Evolutionary conservation across 768 basidiomycete genomes (phyloP).

Genomic region (Mrakia frigida): DNA sequence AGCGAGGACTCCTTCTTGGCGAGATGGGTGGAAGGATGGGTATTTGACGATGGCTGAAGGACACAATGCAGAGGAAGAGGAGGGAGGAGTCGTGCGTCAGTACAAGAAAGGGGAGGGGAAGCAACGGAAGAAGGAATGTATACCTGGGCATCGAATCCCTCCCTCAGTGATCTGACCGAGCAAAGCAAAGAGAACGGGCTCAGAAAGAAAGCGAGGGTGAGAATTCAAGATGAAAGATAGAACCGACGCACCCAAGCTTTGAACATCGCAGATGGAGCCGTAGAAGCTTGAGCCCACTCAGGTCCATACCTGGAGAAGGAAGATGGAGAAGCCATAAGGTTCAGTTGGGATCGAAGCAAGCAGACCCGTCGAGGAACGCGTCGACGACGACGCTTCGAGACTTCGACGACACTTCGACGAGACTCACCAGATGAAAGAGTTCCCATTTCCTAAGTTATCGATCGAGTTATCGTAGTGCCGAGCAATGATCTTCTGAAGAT

Average conservation of each 20-base stretch:
- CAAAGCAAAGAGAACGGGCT: no score
- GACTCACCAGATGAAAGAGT: conserved; percentile 36
- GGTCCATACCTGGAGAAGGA: neutral
- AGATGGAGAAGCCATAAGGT: neutral
- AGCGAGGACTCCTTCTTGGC: conserved; percentile 16
- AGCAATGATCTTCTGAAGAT: conserved; percentile 30
- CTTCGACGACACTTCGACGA: neutral
- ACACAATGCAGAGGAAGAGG: conserved; percentile 32
- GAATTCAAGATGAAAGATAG: no score
- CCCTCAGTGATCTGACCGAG: no score
- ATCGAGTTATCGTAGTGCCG: conserved; percentile 38
- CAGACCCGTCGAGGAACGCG: neutral
- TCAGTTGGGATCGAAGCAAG: neutral
- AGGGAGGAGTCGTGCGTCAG: neutral
- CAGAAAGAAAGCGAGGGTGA: no score
- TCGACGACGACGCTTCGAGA: no score
- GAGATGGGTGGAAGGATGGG: conserved; percentile 29
- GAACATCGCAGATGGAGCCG: conserved; percentile 40
- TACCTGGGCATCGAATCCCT: conserved; percentile 16
- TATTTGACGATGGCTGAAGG: conserved; percentile 38
- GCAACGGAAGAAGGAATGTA: neutral
- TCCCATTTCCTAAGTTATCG: conserved; percentile 38
- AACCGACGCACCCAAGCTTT: conserved; percentile 28
- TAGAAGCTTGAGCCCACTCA: conserved; percentile 41
- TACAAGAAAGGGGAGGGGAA: neutral